A percentile compares a stretch with the other conserved stretches of the same genome.
Evolutionary conservation across 2,329 filamentous ascomycete genomes (phyloP).

Genomic region (Decorospora gaudefroyi): DNA sequence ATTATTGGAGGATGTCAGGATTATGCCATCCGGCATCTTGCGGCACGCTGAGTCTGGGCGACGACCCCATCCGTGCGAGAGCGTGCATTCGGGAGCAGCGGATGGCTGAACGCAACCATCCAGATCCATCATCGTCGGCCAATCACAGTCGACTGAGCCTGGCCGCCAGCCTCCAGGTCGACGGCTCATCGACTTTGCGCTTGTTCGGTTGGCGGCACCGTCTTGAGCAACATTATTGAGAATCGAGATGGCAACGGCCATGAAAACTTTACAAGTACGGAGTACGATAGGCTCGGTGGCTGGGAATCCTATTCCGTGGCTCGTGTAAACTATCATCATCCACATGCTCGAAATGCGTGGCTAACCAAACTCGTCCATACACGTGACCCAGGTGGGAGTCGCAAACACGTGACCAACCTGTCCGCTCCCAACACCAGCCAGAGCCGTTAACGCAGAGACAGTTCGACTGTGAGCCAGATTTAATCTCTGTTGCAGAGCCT

Average conservation of each 20-base stretch:
- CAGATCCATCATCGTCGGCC: slow-evolving; percentile 3
- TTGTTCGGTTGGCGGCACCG: neutral
- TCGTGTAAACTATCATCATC: no score
- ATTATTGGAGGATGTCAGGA: slow-evolving; percentile 1
- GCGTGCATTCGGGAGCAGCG: slow-evolving; percentile 9
- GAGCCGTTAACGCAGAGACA: no score
- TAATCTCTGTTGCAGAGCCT: no score
- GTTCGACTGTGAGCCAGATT: neutral
- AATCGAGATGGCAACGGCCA: no score
- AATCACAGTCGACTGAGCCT: slow-evolving; percentile 4
- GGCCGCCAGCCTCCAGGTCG: slow-evolving; percentile 1
- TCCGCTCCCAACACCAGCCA: no score
- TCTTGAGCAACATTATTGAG: slow-evolving; percentile 5
- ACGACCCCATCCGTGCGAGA: slow-evolving; percentile 24
- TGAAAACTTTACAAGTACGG: no score
- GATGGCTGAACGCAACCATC: slow-evolving; percentile 13
- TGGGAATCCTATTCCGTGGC: no score
- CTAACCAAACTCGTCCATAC: no score
- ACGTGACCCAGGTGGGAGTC: no score
- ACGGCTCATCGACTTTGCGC: slow-evolving; percentile 8
- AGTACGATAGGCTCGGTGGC: no score
- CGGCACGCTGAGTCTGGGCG: slow-evolving; percentile 13
- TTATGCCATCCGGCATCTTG: slow-evolving; percentile 13
- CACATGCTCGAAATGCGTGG: no score
- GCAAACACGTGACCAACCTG: no score